Evolutionary conservation across 306 rosid genomes (phyloP).

Genomic region (Medicago truncatula): MtrunA17r5.0-ANR NC_053045.1:7380501-7381000

Average conservation of each 20-base stretch:
- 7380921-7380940: background rate
- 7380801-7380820: constrained; percentile 52
- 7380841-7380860: constrained; percentile 72
- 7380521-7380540: constrained; percentile 56
- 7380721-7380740: constrained; percentile 66
- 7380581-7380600: constrained; percentile 44
- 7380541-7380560: constrained; percentile 55
- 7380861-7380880: constrained; percentile 57
- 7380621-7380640: constrained; percentile 73
- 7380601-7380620: constrained; percentile 52
- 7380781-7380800: constrained; percentile 65
- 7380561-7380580: constrained; percentile 52
- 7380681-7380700: constrained; percentile 13
- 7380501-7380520: constrained; percentile 55
- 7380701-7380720: constrained; percentile 38
- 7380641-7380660: constrained; percentile 92
- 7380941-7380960: background rate
- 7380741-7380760: constrained; percentile 94
- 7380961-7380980: background rate
- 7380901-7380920: background rate
- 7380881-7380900: constrained; percentile 56
- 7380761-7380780: constrained; percentile 83
- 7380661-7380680: constrained; percentile 49
- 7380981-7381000: background rate
- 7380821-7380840: constrained; percentile 66